Base-by-base conservation (phyloP, 495 filamentous ascomycete genomes). In the Penicillium verhagenii region DNA sequence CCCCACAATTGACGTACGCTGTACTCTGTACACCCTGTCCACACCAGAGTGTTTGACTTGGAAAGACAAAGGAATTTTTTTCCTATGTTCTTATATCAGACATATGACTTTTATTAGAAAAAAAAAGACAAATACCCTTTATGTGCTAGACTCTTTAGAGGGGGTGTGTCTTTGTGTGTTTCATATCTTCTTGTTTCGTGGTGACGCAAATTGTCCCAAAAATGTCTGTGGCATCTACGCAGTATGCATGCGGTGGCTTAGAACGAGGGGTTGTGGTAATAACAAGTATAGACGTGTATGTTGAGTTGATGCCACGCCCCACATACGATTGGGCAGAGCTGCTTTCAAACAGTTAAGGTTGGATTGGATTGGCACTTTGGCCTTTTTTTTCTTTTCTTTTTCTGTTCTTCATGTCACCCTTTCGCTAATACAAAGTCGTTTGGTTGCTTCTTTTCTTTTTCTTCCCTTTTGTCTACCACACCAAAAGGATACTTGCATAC, bases 261-360 rank as follows among this genome's bases (percentile, higher is more conserved):
- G 9, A 25, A 11, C n/a, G n/a, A 43, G 39, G 18, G 18, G 3
- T 14, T 18, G 55, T 57, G 55, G 55, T 44, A 57, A 26, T 53
- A 48, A 10, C 7, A 0, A 8, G 18, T 14, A 29, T 50, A 6
- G 56, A 53, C 50, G 35, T 58, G 56, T 53, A 35, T 31, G 45
- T 38, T 40, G 5, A 3, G 1, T 38, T 53, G n/a, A 20, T 21
- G 26, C 59, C 59, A 61, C 59, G 10, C 42, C 7, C 50, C 11
- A 4, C 9, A 18, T 13, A 9, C 16, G 7, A 62, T 62, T 62
- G 56, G 55, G 26, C 40, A 37, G 26, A 51, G 52, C 42, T 48
- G 50, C 48, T 59, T 59, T 56, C 43, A 58, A 58, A 57, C 40
- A 23, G 54, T 61, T 57, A 50, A 60, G 24, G 58, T 54, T 60